Percentiles rank a stretch among this genome's conserved stretches.
phyloP scores from a whole-genome alignment of 2,329 filamentous ascomycete genomes.

The Trichoderma koningiopsis region DNA sequence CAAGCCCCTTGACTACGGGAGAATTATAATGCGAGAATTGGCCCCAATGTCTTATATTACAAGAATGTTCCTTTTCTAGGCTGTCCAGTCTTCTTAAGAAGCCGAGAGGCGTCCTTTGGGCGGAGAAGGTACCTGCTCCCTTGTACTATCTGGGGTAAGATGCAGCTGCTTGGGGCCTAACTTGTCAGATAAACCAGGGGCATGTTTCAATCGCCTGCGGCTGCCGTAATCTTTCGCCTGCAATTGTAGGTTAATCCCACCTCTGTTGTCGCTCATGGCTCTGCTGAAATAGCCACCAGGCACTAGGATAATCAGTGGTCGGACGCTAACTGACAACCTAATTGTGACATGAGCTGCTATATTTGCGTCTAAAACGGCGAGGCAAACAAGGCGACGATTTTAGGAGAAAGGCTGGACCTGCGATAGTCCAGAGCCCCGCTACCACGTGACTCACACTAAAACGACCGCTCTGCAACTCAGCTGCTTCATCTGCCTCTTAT shows the following conservation, averaged over 20 bases:
- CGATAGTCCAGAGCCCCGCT: constrained; percentile 34
- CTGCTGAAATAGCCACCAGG: not conserved
- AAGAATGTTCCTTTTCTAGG: not conserved
- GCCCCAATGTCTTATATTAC: not conserved
- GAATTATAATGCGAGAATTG: not conserved
- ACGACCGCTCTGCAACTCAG: constrained; percentile 31
- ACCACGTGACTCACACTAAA: constrained; percentile 39
- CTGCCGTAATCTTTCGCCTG: not conserved
- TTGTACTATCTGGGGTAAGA: constrained; percentile 18
- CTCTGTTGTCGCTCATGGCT: not conserved
- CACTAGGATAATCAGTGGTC: not conserved
- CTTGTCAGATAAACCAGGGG: not conserved
- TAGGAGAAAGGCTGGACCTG: not conserved
- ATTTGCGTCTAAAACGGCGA: constrained; percentile 1
- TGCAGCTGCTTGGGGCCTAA: constrained; percentile 6
- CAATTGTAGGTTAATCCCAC: not conserved
- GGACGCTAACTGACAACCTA: not conserved
- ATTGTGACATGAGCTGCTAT: not conserved
- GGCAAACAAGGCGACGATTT: not conserved
- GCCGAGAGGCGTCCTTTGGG: not conserved
- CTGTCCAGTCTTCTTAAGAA: no score
- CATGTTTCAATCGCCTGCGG: not conserved
- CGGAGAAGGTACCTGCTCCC: not conserved
- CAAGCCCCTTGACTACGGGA: not conserved
- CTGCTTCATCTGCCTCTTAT: constrained; percentile 32